Conservation (phyloP, 2,329 filamentous ascomycete genomes). For the Daldinia sp. region DNA sequence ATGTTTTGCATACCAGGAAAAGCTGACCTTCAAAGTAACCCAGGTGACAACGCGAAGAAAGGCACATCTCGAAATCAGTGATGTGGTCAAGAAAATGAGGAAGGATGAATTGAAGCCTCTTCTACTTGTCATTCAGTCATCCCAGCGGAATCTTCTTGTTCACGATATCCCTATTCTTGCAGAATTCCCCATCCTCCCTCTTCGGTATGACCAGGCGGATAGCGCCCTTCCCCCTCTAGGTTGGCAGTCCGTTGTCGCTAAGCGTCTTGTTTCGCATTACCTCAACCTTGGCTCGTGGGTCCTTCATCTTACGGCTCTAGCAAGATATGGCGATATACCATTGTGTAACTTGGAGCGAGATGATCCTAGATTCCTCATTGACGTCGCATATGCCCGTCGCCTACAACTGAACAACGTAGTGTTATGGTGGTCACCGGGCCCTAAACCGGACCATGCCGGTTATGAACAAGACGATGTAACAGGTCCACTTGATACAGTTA, state of each 20-base stretch:
- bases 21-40: conserved; percentile 82
- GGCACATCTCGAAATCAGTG: conserved; percentile 85
- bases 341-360: conserved; percentile 95
- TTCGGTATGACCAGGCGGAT: conserved; percentile 84
- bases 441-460: conserved; percentile 92
- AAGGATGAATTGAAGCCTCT: conserved; percentile 83
- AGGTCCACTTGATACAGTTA: conserved; percentile 82
- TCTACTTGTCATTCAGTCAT: conserved; percentile 90
- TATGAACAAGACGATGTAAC: conserved; percentile 92
- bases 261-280: conserved; percentile 87
- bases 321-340: conserved; percentile 91
- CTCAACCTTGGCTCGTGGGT: conserved; percentile 94
- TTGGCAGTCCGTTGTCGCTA: conserved; percentile 91
- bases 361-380: conserved; percentile 93
- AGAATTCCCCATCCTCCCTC: conserved; percentile 82
- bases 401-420: conserved; percentile 92
- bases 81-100: conserved; percentile 88
- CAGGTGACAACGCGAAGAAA: conserved; percentile 92
- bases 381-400: conserved; percentile 90
- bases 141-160: conserved; percentile 79
- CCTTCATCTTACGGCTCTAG: conserved; percentile 83
- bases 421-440: conserved; percentile 92
- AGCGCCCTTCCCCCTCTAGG: conserved; percentile 88
- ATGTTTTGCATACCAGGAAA: conserved; percentile 86
- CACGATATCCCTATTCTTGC: conserved; percentile 86